Base-by-base conservation (phyloP, 2,329 filamentous ascomycete species). In the Cladophialophora exuberans region DNA sequence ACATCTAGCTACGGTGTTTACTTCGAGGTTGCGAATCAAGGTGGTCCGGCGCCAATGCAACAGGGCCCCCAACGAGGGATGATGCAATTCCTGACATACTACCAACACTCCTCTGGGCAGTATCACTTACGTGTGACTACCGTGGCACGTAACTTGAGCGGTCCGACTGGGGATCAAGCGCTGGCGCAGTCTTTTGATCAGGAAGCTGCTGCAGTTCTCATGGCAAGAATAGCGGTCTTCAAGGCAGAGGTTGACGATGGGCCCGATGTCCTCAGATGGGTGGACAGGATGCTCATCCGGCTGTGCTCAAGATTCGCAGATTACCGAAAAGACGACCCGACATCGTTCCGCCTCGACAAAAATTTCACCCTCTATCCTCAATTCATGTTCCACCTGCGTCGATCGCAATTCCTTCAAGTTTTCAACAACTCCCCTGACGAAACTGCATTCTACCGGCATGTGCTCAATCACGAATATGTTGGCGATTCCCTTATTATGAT, bases 381-480 rank as follows among this genome's bases (percentile, higher is more conserved):
- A 71, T 99, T 99, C 76, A 99, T 99, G 94, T 99, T 99, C 81
- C 94, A 99, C 73, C 82, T 99, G 58, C 88, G 94, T 65, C 85
- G 94, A 73, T 96, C 91, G 74, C 94, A 97, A 73, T 99, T 99
- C 79, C 75, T 99, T 62, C 94, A 99, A 70, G 92, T 99, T 54
- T 99, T 99, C 83, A 99, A 99, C 79, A 99, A 97, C 73, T 97
- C 93, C 0, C 94, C 94, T 6, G 94, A 99, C 66, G 94, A 99
- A 75, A 99, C 94, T 20, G 94, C 94, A n/a, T 99, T 99, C 75
- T 96, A 97, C 71, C 84, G 94, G 58, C 94, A 99, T 69, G 91
- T 99, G 2, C 81, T 99, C 61, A 96, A 97, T 71, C 92, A 97
- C 67, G 94, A 99, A 73, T 94, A 97, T 73, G 91, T 96, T 58